phyloP scores from a whole-genome alignment of 2,329 filamentous ascomycete genomes.

The Eutypella sp. region DNA sequence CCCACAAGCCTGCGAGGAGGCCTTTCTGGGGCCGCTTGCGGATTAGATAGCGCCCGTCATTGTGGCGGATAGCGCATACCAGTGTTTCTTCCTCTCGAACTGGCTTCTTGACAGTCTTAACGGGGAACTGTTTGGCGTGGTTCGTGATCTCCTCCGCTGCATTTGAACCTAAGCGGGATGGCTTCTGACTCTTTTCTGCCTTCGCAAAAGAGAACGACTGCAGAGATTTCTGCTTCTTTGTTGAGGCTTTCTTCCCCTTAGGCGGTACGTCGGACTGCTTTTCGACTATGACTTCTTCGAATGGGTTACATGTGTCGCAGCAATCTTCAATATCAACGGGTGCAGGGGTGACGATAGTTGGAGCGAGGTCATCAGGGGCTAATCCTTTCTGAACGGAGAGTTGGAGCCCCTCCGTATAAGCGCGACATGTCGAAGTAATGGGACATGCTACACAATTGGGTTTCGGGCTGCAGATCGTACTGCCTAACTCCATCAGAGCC shows the following conservation, averaged over 20 bases:
- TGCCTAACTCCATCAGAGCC: slow-evolving; percentile 61
- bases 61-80: slow-evolving; percentile 45
- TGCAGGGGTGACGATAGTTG: neutral
- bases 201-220: slow-evolving; percentile 23
- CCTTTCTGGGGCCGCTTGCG: slow-evolving; percentile 49
- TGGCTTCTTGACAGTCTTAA: slow-evolving; percentile 47
- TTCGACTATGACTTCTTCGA: slow-evolving; percentile 29
- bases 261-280: slow-evolving; percentile 14
- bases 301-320: slow-evolving; percentile 44
- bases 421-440: slow-evolving; percentile 45
- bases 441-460: slow-evolving; percentile 52
- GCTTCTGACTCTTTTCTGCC: slow-evolving; percentile 6
- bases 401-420: slow-evolving; percentile 41
- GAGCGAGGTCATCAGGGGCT: slow-evolving; percentile 4
- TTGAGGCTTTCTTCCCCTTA: slow-evolving; percentile 8
- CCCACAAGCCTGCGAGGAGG: slow-evolving; percentile 51
- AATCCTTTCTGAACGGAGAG: slow-evolving; percentile 20
- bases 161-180: slow-evolving; percentile 12
- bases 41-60: slow-evolving; percentile 41
- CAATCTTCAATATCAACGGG: slow-evolving; percentile 45
- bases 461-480: slow-evolving; percentile 56
- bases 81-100: slow-evolving; percentile 47
- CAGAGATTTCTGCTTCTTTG: slow-evolving; percentile 18
- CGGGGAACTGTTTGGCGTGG: slow-evolving; percentile 47
- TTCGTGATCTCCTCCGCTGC: slow-evolving; percentile 32